phyloP scores from a whole-genome alignment of 108 stramenopile species.

The Skeletonema tropicum region DNA sequence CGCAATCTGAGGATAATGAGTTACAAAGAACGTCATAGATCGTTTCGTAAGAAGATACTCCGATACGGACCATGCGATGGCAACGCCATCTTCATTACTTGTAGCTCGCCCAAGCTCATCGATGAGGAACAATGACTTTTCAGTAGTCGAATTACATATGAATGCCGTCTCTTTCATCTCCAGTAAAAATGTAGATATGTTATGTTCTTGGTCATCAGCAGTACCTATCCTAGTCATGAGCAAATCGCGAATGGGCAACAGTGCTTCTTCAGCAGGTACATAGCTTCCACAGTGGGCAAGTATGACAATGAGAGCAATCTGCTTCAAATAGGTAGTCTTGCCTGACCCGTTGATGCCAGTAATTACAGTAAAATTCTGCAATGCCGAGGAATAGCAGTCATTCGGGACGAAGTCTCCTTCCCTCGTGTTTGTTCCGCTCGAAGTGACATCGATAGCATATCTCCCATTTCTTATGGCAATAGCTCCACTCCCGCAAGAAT shows the following conservation, averaged over 20 bases:
- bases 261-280: constrained; percentile 91
- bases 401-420: constrained; percentile 71
- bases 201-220: constrained; percentile 90
- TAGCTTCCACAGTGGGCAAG: constrained; percentile 95
- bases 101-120: constrained; percentile 97
- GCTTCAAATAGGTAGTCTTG: constrained; percentile 90
- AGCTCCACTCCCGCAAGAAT: constrained; percentile 39
- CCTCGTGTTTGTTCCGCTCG: constrained; percentile 16
- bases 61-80: constrained; percentile 88
- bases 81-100: constrained; percentile 92
- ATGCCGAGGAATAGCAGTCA: constrained; percentile 69
- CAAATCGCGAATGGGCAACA: constrained; percentile 77
- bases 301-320: constrained; percentile 87
- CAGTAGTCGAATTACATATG: constrained; percentile 82
- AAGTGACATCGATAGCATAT: constrained; percentile 70
- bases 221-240: constrained; percentile 89
- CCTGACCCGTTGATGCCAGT: constrained; percentile 87
- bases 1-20: constrained; percentile 84
- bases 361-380: constrained; percentile 78
- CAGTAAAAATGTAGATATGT: constrained; percentile 93
- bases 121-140: constrained; percentile 85
- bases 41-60: constrained; percentile 76
- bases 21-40: constrained; percentile 89
- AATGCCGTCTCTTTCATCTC: constrained; percentile 95
- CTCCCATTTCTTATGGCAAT: constrained; percentile 81